Base-by-base conservation (phyloP, 768 basidiomycete species). In the Mycena floridula region DNA sequence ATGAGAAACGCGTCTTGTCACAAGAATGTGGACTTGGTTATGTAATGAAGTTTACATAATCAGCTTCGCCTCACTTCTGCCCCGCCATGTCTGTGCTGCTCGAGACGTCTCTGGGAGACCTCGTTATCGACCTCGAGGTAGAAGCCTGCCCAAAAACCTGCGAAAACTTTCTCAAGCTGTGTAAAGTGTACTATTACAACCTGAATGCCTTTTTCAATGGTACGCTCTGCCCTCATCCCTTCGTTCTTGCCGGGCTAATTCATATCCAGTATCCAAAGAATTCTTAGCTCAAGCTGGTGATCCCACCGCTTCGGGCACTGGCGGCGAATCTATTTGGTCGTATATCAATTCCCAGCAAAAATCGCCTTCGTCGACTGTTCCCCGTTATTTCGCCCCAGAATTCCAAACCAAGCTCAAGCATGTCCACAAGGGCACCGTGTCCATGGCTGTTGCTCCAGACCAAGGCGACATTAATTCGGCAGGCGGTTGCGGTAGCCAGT, bases 131-230 rank as follows among this genome's bases (percentile, higher is more conserved):
- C 65, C 74, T 99, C 32, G 91, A 97, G 62, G 83, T 89, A 23
- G 90, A 93, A 7, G 70, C 72, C 28, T 97, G 94, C 64, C 96
- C 96, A 2, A 83, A 79, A 63, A 89, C 84, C 42, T 93, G 87
- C 66, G 82, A 90, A 63, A 99, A 98, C 72, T 98, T 98, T 59
- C 77, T 99, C 45, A 99, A 99, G 63, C 73, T 99, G 46, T 97
- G 93, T 70, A 98, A 97, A 70, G 74, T 89, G 47, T 96, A 96
- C 61, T 95, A 95, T 62, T 98, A 95, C 72, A 95, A 94, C 61
- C 67, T 96, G 49, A 91, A 93, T 60, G 91, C 91, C 0, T 99
- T 99, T 70, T 98, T 98, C 76, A 97, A 99, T 66, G 92, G 93
- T 93, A 49, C 45, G 85, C 68, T 37, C 40, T 25, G 25, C 22